A percentile compares a stretch with the other conserved stretches of the same genome.
These are phyloP conservation scores for Calocera cornea DNA, from an alignment of 768 basidiomycete genomes.

Conservation along the genomic window DNA sequence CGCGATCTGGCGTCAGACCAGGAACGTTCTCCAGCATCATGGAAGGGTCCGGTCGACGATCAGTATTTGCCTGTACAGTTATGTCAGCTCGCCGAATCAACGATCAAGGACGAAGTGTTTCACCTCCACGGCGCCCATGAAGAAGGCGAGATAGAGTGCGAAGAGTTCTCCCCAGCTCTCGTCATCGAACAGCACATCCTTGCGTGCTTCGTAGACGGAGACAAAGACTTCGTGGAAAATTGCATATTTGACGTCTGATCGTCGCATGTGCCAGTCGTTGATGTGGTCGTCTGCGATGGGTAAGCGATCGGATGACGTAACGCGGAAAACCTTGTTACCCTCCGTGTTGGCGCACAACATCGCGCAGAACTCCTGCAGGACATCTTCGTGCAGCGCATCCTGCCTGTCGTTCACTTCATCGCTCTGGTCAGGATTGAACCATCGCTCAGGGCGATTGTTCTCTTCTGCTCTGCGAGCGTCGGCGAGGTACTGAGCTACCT, in stretches of 20 bases:
- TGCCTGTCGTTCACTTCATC: background rate
- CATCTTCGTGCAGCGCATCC: constrained; percentile 2
- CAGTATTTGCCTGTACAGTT: background rate
- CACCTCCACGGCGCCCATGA: constrained; percentile 1
- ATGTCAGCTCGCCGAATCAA: background rate
- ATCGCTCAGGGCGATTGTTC: constrained; percentile 3
- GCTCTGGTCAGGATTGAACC: constrained; percentile 2
- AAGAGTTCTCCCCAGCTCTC: background rate
- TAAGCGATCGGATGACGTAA: constrained; percentile 2
- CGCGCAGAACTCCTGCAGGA: constrained; percentile 1
- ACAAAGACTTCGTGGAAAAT: background rate
- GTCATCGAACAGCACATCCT: background rate
- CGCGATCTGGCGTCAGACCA: constrained; percentile 1
- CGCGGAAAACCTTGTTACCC: background rate
- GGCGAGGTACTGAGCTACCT: constrained; percentile 5
- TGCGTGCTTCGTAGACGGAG: background rate
- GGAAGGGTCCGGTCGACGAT: background rate
- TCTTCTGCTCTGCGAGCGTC: constrained; percentile 3
- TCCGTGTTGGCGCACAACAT: constrained; percentile 4
- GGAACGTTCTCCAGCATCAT: background rate
- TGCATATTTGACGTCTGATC: background rate
- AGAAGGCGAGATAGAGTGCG: background rate
- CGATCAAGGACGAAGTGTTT: background rate
- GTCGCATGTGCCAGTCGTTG: constrained; percentile 3
- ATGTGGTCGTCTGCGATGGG: background rate